Base-by-base conservation (phyloP, 1,284 basidiomycete genomes). In the Athelia sp. region DNA sequence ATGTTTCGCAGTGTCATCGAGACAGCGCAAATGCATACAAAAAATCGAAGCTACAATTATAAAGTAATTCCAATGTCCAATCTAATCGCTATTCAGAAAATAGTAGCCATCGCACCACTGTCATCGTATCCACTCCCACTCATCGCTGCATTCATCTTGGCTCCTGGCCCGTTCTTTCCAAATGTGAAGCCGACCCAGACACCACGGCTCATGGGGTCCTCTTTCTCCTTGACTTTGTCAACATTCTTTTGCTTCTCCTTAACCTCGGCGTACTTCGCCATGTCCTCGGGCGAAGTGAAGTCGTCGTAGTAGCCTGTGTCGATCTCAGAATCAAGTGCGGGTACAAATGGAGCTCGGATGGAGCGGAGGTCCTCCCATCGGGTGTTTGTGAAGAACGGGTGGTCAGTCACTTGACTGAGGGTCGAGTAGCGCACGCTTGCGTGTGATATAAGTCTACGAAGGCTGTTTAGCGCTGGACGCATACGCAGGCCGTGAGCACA, bases 231-330 rank as follows among this genome's bases (percentile, higher is more conserved):
- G 22, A 98, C 91, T 48, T 79, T 80, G 46, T 98, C 96, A 38
- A 99, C 95, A 65, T 97, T 94, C 60, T 75, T 77, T 71, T 98
- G 94, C 72, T 99, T 99, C 73, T 98, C 97, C 69, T 91, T 86
- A 6, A 99, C 97, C 69, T 99, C 97, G 31, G 91, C 89, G 62
- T 95, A 96, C 73, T 99, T 98, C 45, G 93, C 94, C 94, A 99
- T 98, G 66, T 99, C 97, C 57, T 95, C 93, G 8, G 80, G 75
- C 21, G 82, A 89, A 22, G 87, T 87, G 67, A 98, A 99, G 66
- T 98, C 94, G 67, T 99, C 97, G 74, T 98, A 99, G 73, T 99
- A 99, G 11, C 95, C 96, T 1, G 95, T 95, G 66, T 98, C 97
- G 52, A 92, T 80, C 59, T 99, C 97, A 18, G 87, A 91, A 63